Percentiles rank a stretch among this genome's conserved stretches.
phyloP scores from a whole-genome alignment of 345 rosid genomes.

The Populus tremula region DNA sequence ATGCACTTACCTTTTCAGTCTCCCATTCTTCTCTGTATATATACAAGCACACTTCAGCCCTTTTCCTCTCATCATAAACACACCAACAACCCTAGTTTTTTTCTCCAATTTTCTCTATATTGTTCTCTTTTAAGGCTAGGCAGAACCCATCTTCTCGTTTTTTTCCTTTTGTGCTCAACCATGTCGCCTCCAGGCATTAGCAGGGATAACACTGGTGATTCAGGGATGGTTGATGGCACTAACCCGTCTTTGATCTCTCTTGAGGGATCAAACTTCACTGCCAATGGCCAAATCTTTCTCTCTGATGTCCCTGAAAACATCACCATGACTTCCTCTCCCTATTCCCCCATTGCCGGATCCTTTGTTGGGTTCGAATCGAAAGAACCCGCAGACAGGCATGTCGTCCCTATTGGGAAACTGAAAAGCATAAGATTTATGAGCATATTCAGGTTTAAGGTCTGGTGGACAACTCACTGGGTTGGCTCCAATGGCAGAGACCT shows the following conservation, averaged over 20 bases:
- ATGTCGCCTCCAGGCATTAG: too few relatives aligned
- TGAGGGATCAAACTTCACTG: conserved; percentile 18
- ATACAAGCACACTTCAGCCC: too few relatives aligned
- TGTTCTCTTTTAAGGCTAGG: too few relatives aligned
- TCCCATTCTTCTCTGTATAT: too few relatives aligned
- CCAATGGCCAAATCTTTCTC: conserved; percentile 29
- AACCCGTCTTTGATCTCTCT: not conserved
- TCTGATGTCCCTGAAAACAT: conserved; percentile 15
- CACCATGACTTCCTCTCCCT: not conserved
- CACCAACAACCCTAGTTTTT: too few relatives aligned
- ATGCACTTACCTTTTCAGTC: too few relatives aligned
- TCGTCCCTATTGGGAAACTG: conserved; percentile 29
- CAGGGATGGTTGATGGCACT: too few relatives aligned
- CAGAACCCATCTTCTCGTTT: too few relatives aligned
- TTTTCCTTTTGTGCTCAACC: too few relatives aligned
- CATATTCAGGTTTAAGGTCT: conserved; percentile 90
- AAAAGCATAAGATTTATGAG: conserved; percentile 48
- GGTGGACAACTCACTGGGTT: conserved; percentile 96
- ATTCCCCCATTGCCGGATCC: conserved; percentile 14
- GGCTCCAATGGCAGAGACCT: conserved; percentile 66
- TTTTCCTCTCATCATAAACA: too few relatives aligned
- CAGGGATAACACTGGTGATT: too few relatives aligned
- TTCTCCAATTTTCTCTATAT: too few relatives aligned
- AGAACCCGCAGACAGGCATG: conserved; percentile 16
- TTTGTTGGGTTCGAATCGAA: conserved; percentile 34